phyloP scores from a whole-genome alignment of 129 eudicot genomes.

The Centaurea solstitialis region DNA sequence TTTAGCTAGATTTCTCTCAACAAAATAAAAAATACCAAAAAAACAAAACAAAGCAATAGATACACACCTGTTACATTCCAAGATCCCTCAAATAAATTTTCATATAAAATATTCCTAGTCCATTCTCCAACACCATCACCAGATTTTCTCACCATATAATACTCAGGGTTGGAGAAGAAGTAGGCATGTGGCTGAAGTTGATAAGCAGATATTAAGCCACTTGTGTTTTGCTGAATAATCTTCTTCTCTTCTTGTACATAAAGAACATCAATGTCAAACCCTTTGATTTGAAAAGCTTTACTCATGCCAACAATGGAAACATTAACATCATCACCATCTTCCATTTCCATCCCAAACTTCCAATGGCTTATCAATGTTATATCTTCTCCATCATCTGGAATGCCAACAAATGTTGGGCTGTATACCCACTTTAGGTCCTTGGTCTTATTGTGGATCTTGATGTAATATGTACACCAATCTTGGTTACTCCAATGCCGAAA shows the following conservation, averaged over 20 bases:
- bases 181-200: conserved; percentile 4
- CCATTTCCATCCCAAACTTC: conserved; percentile 11
- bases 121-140: background rate
- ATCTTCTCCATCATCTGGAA: background rate
- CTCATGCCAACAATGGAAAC: conserved; percentile 11
- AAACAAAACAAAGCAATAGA: background rate
- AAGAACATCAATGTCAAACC: background rate
- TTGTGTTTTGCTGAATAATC: background rate
- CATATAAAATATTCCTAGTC: background rate
- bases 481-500: background rate
- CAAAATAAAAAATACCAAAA: background rate
- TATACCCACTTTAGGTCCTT: conserved; percentile 21
- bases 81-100: background rate
- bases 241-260: background rate
- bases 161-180: conserved; percentile 3
- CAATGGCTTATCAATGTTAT: conserved; percentile 14
- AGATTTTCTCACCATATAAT: background rate
- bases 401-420: conserved; percentile 13
- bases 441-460: conserved; percentile 18
- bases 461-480: background rate
- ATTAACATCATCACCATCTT: conserved; percentile 20
- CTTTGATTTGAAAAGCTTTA: conserved; percentile 9
- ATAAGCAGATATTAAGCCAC: background rate
- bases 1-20: too few relatives aligned
- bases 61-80: background rate